Evolutionary conservation across 768 basidiomycete species (phyloP).

Genomic region (Cystobasidium ongulense): DNA sequence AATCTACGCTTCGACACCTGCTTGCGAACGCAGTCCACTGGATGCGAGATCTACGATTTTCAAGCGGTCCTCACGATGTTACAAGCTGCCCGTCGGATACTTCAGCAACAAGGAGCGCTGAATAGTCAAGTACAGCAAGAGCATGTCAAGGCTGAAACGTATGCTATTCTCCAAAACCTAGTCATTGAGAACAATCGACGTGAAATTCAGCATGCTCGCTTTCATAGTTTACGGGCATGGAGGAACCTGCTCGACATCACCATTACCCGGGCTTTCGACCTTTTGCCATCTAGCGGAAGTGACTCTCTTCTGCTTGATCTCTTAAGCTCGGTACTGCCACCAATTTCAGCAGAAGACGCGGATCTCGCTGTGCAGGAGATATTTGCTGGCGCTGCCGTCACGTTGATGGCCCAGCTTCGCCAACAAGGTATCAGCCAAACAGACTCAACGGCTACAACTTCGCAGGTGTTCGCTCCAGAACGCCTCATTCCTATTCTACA

Average conservation of each 20-base stretch:
- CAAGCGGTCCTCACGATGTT: conserved; percentile 64
- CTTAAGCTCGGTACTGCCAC: conserved; percentile 66
- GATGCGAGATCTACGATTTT: conserved; percentile 76
- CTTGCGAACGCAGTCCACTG: conserved; percentile 58
- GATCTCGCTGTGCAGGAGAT: conserved; percentile 69
- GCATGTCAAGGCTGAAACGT: conserved; percentile 60
- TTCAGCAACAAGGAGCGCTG: conserved; percentile 61
- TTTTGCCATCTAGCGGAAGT: conserved; percentile 68
- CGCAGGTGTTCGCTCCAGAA: conserved; percentile 55
- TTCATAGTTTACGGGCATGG: conserved; percentile 72
- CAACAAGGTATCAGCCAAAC: conserved; percentile 47
- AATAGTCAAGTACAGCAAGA: conserved; percentile 56
- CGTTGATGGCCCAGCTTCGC: conserved; percentile 76
- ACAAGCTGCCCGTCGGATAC: conserved; percentile 53
- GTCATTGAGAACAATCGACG: conserved; percentile 81
- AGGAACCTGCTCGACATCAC: conserved; percentile 72
- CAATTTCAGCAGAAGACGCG: conserved; percentile 58
- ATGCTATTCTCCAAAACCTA: conserved; percentile 72
- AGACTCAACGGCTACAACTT: conserved; percentile 52
- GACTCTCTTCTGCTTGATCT: conserved; percentile 87
- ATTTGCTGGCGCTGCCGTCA: conserved; percentile 70
- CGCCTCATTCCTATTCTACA: conserved; percentile 66
- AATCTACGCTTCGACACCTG: conserved; percentile 64
- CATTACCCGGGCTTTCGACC: conserved; percentile 74
- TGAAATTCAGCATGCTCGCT: conserved; percentile 63